Evolutionary conservation across 2,329 filamentous ascomycete genomes (phyloP), one percentile per base, ranked within the genome.

Genomic region (Fusarium albidum): DNA sequence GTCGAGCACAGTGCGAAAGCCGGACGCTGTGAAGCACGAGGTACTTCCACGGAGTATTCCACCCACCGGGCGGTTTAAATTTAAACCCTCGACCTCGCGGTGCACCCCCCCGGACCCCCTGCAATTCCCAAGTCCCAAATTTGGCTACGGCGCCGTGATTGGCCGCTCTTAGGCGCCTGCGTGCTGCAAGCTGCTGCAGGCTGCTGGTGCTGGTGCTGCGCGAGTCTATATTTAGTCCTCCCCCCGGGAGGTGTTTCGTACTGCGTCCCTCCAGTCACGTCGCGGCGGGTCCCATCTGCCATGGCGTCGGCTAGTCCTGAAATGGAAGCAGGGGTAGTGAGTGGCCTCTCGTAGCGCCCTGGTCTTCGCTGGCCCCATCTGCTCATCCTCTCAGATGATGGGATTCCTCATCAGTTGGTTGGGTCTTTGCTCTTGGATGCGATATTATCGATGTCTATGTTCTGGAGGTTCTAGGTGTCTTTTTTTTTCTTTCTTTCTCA

Each of bases 161-260:
- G 70, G 70, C 33, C 45, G 7, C 33, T 21, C 18, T 40, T 72
- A 70, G 65, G 68, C 70, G 70, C 70, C 63, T 56, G 65, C 60
- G 59, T 63, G 60, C 59, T 64, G 63, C 61, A 55, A 57, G 18
- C 21, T 37, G 43, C 43, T 47, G 34, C 43, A 47, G 43, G 29
- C 33, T 7, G 26, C 33, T 38, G 32, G 32, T 17, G 40, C 13
- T 37, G 43, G 57, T 61, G 57, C 41, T 54, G 43, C 34, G 25
- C 42, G 25, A 45, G 40, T 63, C 70, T 73, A 73, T 70, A 71
- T 70, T 71, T 73, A 73, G 70, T 50, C 57, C 61, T 49, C 55
- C 52, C 57, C 61, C 50, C 55, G 31, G 49, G 54, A 57, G 46
- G 49, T 60, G 66, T 68, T 68, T 68, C 65, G 66, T 58, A 57